Percentiles rank a stretch among this genome's conserved stretches.
Evolutionary conservation across 2,329 filamentous ascomycete genomes (phyloP).

Genomic region (Apiospora hydei): DNA sequence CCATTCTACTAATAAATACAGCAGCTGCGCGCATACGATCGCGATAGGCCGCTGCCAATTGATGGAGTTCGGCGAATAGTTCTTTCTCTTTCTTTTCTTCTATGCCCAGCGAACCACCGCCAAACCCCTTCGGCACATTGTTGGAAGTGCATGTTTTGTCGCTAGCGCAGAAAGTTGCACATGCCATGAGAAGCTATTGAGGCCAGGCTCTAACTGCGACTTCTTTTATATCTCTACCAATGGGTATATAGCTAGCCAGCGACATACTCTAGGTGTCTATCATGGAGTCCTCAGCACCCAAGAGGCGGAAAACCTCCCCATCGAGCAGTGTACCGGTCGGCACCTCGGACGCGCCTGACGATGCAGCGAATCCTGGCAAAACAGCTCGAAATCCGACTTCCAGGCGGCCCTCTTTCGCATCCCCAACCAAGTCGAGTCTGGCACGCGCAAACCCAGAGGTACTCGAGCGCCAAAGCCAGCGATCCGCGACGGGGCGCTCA

Average conservation of each 20-base stretch:
- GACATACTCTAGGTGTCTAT: neutral
- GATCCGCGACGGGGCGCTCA: constrained; percentile 32
- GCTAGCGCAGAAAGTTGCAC: neutral
- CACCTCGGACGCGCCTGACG: neutral
- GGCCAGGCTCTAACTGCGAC: neutral
- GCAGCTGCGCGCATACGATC: neutral
- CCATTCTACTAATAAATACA: neutral
- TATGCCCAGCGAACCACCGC: neutral
- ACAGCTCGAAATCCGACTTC: neutral
- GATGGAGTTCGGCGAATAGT: neutral
- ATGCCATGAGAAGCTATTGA: neutral
- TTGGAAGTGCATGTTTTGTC: neutral
- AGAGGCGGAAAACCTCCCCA: constrained; percentile 70
- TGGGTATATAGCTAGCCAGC: constrained; percentile 4
- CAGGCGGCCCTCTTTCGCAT: constrained; percentile 65
- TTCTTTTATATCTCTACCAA: neutral
- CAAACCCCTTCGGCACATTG: neutral
- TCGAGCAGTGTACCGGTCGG: constrained; percentile 49
- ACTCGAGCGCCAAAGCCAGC: constrained; percentile 51
- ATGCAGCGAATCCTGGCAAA: neutral
- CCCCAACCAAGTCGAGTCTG: constrained; percentile 71
- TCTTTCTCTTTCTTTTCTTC: neutral
- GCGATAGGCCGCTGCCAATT: neutral
- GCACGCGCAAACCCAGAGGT: constrained; percentile 67
- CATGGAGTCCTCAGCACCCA: constrained; percentile 67